These are phyloP conservation scores for Xylariaceae sp. DNA, from an alignment of 2,329 filamentous ascomycete genomes.

Conservation along the genomic window DNA sequence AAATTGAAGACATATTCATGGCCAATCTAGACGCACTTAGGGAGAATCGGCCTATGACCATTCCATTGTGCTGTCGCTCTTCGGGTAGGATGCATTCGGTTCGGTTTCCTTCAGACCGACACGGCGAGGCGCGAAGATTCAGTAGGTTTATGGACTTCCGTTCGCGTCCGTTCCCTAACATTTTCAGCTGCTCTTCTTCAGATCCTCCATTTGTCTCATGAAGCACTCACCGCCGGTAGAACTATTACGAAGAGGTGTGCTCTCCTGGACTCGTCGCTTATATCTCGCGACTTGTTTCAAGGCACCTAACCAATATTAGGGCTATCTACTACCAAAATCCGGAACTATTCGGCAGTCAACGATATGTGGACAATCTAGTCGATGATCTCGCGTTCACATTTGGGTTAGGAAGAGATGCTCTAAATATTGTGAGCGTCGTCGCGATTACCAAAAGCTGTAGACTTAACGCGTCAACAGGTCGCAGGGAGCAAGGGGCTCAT, in stretches of 20 bases:
- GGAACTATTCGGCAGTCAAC: conserved; percentile 64
- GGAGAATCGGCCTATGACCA: conserved; percentile 40
- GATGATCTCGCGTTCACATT: conserved; percentile 71
- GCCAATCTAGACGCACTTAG: conserved; percentile 44
- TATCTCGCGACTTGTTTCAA: not conserved
- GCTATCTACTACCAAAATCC: conserved; percentile 77
- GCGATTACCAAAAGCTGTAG: not conserved
- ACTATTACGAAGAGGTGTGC: conserved; percentile 58
- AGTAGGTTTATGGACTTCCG: conserved; percentile 24
- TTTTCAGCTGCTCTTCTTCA: conserved; percentile 49
- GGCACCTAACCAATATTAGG: conserved; percentile 39
- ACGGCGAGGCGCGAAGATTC: conserved; percentile 25
- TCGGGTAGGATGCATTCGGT: conserved; percentile 22
- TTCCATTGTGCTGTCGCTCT: conserved; percentile 41
- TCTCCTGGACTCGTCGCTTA: not conserved
- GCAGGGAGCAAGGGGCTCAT: conserved; percentile 70
- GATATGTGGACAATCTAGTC: conserved; percentile 63
- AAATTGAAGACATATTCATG: conserved; percentile 53
- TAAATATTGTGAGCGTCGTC: conserved; percentile 60
- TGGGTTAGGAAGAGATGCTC: conserved; percentile 53
- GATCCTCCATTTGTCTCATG: conserved; percentile 55
- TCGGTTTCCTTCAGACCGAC: conserved; percentile 24
- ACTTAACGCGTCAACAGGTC: conserved; percentile 43
- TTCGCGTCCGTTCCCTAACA: not conserved
- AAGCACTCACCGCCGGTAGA: conserved; percentile 50